Evolutionary conservation across 208 protist genomes (phyloP), one percentile per base, ranked within the genome.

Genomic region (Porcisia hertigi): DNA sequence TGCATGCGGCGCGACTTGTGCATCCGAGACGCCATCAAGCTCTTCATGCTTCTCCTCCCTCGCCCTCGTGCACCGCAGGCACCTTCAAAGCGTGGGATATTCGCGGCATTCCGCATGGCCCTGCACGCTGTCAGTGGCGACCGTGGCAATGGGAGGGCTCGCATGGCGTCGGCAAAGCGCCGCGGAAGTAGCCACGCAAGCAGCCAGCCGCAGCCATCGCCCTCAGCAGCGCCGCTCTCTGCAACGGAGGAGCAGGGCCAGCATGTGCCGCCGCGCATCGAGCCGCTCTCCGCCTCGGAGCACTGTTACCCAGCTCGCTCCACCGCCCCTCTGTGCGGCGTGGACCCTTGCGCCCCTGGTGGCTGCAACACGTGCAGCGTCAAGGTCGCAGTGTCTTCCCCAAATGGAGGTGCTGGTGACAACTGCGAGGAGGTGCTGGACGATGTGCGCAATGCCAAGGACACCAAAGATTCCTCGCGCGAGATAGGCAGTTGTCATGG

Each of bases 1-100:
- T 96, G 89, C 79, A 92, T 93, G 82, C 58, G 43, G 59, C 86
- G 92, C 55, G 92, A 94, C 64, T 75, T 92, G 47, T 80, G 77
- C 53, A 86, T 96, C 11, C 82, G 88, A 34, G 74, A 86, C 53
- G 52, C 74, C 23, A 96, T 96, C 76, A 88, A 94, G 80, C 79
- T 88, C 12, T 96, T 93, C 67, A 57, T 88, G 63, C 79, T 77
- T 49, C 67, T 83, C 30, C 66, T 66, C 18, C 72, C 73, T 49
- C 75, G 53, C 25, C 74, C 71, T 8, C 75, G 58, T 23, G 69
- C 69, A 39, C 71, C 81, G 62, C 67, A 58, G 59, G 53, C 69
- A 62, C 55, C 74, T 54, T 18, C 80, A 7, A 34, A 64, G 5
- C 73, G 74, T 39, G 30, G 71, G 47, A 34, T 80, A 49, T 62